These are phyloP conservation scores for Camelina neglecta DNA, from an alignment of 345 rosid species.

Conservation along the genomic window DNA sequence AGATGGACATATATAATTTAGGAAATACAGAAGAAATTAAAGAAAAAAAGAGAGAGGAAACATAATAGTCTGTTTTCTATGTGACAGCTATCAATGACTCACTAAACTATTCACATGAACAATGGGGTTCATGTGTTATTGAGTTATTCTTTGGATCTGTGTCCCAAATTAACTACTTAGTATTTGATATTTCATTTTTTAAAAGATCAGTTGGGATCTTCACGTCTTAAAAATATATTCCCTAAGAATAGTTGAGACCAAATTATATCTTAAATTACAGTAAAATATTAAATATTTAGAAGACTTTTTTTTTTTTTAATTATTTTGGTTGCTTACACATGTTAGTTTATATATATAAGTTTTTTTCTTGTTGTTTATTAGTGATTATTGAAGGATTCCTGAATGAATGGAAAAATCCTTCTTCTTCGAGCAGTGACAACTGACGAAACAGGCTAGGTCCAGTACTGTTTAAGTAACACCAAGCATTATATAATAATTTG, in stretches of 20 bases:
- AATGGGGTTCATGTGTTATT: slow-evolving; percentile 46
- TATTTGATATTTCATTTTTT: slow-evolving; percentile 5
- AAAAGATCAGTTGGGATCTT: not conserved
- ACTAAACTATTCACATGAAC: slow-evolving; percentile 44
- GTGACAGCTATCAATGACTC: slow-evolving; percentile 46
- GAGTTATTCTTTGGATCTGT: slow-evolving; percentile 42
- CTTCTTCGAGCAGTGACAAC: slow-evolving; percentile 23
- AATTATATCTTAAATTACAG: not conserved
- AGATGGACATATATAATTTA: slow-evolving; percentile 1
- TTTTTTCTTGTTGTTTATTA: not conserved
- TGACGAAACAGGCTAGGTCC: slow-evolving; percentile 14
- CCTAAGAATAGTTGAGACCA: not conserved
- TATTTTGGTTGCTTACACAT: slow-evolving; percentile 10
- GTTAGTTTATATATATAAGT: not conserved
- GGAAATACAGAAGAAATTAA: slow-evolving; percentile 29
- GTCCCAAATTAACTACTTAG: slow-evolving; percentile 18
- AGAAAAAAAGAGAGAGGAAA: slow-evolving; percentile 34
- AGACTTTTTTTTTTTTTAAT: not conserved
- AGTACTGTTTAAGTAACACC: slow-evolving; percentile 12
- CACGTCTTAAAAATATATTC: not conserved
- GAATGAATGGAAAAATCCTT: not conserved
- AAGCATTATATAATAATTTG: slow-evolving; percentile 4
- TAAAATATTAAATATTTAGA: not conserved
- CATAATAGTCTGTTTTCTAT: slow-evolving; percentile 29
- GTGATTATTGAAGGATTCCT: not conserved